These are phyloP conservation scores for Phytophthora pseudosyringae DNA, from an alignment of 352 stramenopile species.

Conservation along the genomic window DNA sequence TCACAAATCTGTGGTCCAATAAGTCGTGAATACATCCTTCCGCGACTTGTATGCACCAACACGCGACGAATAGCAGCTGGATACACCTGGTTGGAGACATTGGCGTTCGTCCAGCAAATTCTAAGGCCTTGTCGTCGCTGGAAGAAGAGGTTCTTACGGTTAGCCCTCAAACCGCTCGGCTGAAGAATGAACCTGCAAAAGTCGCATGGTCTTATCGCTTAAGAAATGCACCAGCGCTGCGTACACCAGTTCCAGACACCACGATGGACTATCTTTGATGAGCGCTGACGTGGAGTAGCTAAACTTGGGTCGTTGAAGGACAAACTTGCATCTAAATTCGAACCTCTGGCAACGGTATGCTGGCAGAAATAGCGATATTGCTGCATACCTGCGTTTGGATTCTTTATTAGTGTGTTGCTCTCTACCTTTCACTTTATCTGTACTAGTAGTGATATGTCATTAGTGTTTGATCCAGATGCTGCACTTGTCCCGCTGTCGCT, in stretches of 20 bases:
- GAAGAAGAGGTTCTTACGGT: not conserved
- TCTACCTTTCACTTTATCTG: no score
- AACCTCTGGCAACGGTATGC: not conserved
- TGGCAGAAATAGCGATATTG: not conserved
- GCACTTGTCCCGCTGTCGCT: no score
- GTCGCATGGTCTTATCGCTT: not conserved
- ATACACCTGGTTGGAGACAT: not conserved
- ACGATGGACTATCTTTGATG: not conserved
- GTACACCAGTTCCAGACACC: no score
- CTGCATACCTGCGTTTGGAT: no score
- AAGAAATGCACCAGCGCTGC: not conserved
- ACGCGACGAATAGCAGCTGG: constrained; percentile 8
- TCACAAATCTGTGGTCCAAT: constrained; percentile 26
- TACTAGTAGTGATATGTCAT: no score
- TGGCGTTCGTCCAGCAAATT: not conserved
- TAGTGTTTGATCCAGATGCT: no score
- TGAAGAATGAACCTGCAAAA: not conserved
- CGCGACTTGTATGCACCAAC: constrained; percentile 3
- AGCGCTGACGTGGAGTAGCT: not conserved
- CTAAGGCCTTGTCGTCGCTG: not conserved
- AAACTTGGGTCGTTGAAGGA: not conserved
- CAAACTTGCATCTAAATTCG: not conserved
- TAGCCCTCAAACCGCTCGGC: not conserved
- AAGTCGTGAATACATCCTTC: constrained; percentile 42
- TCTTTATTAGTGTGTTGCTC: no score